These are phyloP conservation scores for Leccinum variicolor DNA, from an alignment of 768 basidiomycete genomes.

Conservation along the genomic window DNA sequence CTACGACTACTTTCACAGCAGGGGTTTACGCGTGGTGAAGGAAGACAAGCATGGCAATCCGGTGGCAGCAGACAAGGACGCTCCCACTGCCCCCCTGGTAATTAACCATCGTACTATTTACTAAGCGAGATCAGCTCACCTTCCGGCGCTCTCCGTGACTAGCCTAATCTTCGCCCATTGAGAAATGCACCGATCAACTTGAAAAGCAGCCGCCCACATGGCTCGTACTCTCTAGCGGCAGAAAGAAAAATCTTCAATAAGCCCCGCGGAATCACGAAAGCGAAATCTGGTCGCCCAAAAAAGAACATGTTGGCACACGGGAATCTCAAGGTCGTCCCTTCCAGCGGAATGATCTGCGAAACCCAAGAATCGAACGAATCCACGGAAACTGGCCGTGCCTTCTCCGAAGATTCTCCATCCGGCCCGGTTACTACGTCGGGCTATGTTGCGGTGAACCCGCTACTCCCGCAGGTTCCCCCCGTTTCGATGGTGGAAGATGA, in stretches of 20 bases:
- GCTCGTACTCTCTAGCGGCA: conserved; percentile 11
- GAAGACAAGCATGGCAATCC: conserved; percentile 60
- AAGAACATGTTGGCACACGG: conserved; percentile 9
- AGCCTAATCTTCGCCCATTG: conserved; percentile 32
- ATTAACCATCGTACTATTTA: background rate
- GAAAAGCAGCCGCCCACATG: conserved; percentile 17
- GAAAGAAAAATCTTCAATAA: conserved; percentile 17
- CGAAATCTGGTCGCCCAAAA: conserved; percentile 30
- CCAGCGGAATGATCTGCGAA: conserved; percentile 2
- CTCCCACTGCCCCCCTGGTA: conserved; percentile 20
- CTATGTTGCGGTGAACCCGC: conserved; percentile 28
- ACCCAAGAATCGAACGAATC: conserved; percentile 9
- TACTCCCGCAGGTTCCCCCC: conserved; percentile 10
- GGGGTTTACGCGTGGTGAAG: conserved; percentile 59
- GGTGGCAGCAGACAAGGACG: conserved; percentile 23
- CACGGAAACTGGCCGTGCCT: conserved; percentile 1
- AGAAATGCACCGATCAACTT: conserved; percentile 26
- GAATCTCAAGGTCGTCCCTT: conserved; percentile 6
- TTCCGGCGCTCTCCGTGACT: conserved; percentile 1
- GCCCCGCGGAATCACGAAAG: conserved; percentile 29
- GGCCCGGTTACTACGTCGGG: conserved; percentile 1
- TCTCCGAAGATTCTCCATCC: conserved; percentile 8
- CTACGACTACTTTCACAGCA: conserved; percentile 75
- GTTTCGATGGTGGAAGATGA: conserved; percentile 4
- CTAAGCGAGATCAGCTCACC: conserved; percentile 6